These are phyloP conservation scores for Calonectria hawksworthii DNA, from an alignment of 2,329 filamentous ascomycete species.

Conservation along the genomic window DNA sequence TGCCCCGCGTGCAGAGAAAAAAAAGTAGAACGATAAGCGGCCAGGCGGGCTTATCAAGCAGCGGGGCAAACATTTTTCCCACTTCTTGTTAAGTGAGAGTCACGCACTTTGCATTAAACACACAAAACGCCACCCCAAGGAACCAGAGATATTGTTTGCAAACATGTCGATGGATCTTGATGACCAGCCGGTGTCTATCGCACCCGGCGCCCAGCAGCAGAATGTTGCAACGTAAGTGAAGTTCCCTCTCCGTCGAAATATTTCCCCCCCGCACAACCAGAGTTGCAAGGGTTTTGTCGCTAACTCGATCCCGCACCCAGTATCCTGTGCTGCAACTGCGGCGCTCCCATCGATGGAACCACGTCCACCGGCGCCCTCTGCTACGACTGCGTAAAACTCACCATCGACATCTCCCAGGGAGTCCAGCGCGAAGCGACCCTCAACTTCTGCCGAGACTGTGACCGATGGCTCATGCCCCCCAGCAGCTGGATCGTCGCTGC, in stretches of 20 bases:
- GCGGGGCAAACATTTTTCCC: conserved; percentile 55
- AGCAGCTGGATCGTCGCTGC: conserved; percentile 86
- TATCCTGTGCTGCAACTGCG: conserved; percentile 98
- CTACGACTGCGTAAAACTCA: conserved; percentile 95
- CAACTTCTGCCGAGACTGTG: conserved; percentile 94
- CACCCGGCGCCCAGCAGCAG: conserved; percentile 48
- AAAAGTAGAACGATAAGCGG: conserved; percentile 49
- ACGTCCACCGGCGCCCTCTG: conserved; percentile 88
- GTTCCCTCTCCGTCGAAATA: not conserved
- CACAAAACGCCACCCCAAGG: conserved; percentile 31
- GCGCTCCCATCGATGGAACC: conserved; percentile 94
- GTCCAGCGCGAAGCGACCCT: conserved; percentile 92
- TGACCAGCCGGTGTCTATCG: conserved; percentile 57
- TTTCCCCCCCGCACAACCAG: conserved; percentile 34
- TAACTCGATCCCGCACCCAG: conserved; percentile 39
- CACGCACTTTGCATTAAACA: conserved; percentile 36
- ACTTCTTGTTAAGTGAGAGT: conserved; percentile 38
- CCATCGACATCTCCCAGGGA: conserved; percentile 91
- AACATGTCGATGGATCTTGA: conserved; percentile 61
- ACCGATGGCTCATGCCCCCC: conserved; percentile 92
- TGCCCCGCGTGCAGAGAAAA: conserved; percentile 42
- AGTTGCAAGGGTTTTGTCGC: not conserved
- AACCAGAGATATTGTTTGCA: conserved; percentile 34
- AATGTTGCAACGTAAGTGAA: conserved; percentile 57
- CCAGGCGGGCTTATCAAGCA: conserved; percentile 53